Evolutionary conservation across 208 protist species (phyloP).

Genomic region (Leishmania mexicana): DNA sequence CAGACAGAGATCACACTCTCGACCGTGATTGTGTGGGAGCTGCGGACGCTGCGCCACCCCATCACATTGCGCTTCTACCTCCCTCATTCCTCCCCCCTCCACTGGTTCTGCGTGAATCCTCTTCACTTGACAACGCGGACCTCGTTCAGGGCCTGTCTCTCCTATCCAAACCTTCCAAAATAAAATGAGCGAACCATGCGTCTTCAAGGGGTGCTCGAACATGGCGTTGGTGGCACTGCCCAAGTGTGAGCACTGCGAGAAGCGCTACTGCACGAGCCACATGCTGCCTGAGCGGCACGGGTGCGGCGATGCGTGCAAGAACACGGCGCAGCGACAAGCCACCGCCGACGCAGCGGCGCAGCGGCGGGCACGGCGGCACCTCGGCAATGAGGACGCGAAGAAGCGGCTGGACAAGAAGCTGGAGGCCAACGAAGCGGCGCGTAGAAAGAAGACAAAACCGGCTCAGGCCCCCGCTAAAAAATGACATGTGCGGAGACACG

Average conservation of each 20-base stretch:
- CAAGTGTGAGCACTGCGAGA: conserved; percentile 66
- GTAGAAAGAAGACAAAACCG: conserved; percentile 53
- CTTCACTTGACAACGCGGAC: not conserved
- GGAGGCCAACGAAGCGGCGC: conserved; percentile 48
- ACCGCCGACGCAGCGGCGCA: conserved; percentile 58
- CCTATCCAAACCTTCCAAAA: conserved; percentile 18
- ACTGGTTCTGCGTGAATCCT: not conserved
- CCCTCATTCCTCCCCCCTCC: not conserved
- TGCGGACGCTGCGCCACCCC: not conserved
- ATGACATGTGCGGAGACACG: not conserved
- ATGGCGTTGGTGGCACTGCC: conserved; percentile 65
- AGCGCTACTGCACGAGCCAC: conserved; percentile 76
- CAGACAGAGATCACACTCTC: not conserved
- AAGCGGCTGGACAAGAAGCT: conserved; percentile 60
- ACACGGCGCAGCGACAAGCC: conserved; percentile 58
- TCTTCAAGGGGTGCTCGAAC: conserved; percentile 29
- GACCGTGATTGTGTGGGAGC: not conserved
- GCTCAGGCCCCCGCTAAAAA: conserved; percentile 14
- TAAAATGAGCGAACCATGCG: conserved; percentile 49
- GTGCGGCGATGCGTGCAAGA: conserved; percentile 75
- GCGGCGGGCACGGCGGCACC: conserved; percentile 57
- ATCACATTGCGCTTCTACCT: not conserved
- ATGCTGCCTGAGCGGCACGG: conserved; percentile 86
- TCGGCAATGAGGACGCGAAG: conserved; percentile 76
- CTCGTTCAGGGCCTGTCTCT: conserved; percentile 9